These are phyloP conservation scores for Jacaranda mimosifolia DNA, from an alignment of 257 asterid species.

Conservation along the genomic window DNA sequence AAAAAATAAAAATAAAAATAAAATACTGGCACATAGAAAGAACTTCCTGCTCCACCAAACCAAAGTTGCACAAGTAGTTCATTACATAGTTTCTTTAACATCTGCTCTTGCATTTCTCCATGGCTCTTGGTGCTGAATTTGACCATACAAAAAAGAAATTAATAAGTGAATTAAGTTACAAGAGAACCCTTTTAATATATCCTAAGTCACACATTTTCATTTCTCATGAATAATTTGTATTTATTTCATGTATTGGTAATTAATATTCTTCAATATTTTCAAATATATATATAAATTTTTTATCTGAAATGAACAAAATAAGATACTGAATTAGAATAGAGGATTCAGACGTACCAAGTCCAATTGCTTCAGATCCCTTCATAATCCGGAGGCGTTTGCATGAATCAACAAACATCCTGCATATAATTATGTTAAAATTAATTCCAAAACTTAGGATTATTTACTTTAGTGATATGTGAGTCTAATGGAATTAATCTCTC, in stretches of 20 bases:
- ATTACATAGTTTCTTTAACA: conserved; percentile 38
- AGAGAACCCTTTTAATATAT: too few species aligned
- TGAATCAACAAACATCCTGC: conserved; percentile 66
- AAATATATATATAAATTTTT: background rate
- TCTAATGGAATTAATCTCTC: background rate
- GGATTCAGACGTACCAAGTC: conserved; percentile 45
- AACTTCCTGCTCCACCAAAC: conserved; percentile 34
- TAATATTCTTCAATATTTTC: background rate
- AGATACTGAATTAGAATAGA: background rate
- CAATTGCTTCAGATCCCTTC: conserved; percentile 70
- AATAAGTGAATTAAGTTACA: background rate
- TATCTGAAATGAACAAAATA: background rate
- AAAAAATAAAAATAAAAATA: conserved; percentile 16
- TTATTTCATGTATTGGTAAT: background rate
- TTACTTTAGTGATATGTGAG: too few species aligned
- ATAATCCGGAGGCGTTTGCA: conserved; percentile 68
- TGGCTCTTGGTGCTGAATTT: conserved; percentile 77
- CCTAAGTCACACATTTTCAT: background rate
- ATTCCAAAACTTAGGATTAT: background rate
- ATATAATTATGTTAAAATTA: background rate
- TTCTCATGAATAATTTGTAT: background rate
- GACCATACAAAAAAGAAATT: background rate
- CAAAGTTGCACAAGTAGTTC: conserved; percentile 30
- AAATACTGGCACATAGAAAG: conserved; percentile 30
- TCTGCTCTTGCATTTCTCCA: conserved; percentile 90